These are phyloP conservation scores for Blyttiomyces sp. DNA, from an alignment of 371 early-diverging fungal genomes.

Conservation along the genomic window DNA sequence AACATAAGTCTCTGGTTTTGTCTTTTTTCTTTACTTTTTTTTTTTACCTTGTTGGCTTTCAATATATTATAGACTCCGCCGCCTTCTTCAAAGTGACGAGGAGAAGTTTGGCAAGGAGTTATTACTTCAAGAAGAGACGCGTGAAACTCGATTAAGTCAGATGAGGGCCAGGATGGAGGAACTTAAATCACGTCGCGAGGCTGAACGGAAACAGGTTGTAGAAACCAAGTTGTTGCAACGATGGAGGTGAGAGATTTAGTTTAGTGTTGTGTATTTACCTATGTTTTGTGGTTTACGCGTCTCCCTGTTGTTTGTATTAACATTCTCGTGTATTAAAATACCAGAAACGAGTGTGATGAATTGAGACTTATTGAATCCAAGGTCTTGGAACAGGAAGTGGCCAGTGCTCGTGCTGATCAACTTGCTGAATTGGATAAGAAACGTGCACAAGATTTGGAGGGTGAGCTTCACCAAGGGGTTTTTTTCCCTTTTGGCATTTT, in stretches of 20 bases:
- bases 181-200: slow-evolving; percentile 38
- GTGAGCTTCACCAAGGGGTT: background rate
- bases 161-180: slow-evolving; percentile 42
- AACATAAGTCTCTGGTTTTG: too few species aligned
- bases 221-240: slow-evolving; percentile 45
- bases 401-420: slow-evolving; percentile 36
- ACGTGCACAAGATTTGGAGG: slow-evolving; percentile 17
- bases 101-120: slow-evolving; percentile 31
- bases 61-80: slow-evolving; percentile 24
- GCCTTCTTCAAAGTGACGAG: slow-evolving; percentile 33
- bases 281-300: too few species aligned
- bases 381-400: slow-evolving; percentile 32
- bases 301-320: background rate
- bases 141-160: slow-evolving; percentile 29
- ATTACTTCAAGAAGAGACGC: slow-evolving; percentile 23
- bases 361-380: slow-evolving; percentile 41
- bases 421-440: slow-evolving; percentile 33
- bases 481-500: background rate
- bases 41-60: too few species aligned
- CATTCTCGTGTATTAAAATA: slow-evolving; percentile 1
- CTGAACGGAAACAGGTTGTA: slow-evolving; percentile 41
- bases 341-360: slow-evolving; percentile 49
- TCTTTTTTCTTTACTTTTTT: too few species aligned
- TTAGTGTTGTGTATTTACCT: background rate
- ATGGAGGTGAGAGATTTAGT: slow-evolving; percentile 36